Base-by-base conservation (phyloP, 306 rosid genomes). In the Arachis hypogaea region DNA sequence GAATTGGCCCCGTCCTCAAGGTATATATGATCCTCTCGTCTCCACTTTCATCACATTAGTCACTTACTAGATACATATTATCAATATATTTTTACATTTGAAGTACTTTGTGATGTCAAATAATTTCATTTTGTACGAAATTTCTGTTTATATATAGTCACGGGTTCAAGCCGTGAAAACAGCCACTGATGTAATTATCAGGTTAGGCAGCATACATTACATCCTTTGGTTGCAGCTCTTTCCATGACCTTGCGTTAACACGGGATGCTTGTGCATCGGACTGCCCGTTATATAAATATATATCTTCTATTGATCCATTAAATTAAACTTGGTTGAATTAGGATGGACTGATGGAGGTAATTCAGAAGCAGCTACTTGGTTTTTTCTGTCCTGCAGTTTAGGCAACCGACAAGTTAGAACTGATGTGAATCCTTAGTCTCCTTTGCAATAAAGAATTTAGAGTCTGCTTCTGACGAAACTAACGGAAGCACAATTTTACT, bases 1-100 rank as follows among this genome's bases (percentile, higher is more conserved):
- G 43, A 78, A 90, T 94, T 11, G 96, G 99, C 60, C 57, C 73
- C 14, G 46, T 76, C 68, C 94, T 92, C 62, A 84, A 90, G 96
- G 99, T 94, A 83, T 54, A 50, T 22, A 22, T 49, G 75, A 45
- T 63, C 69, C 41, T 69, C 56, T 63, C 12, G 49, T 78, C 79
- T 68, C 65, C 66, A 45, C 51, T 54, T 76, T 63, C 29, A 41
- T 80, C 28, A 28, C 51, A 7, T 4, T 28, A 62, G 50, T 50
- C 40, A 59, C 74, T 47, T 73, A 28, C 22, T 7, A 9, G 57
- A 51, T 43, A 28, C 49, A 12, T 3, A 46, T 38, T 22, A 40
- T 40, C 29, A 6, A 22, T 22, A 22, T 22, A 10, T 63, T 63
- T 59, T 61, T 69, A 12, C 73, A 38, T 68, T 22, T 49, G n/a